phyloP scores from a whole-genome alignment of 2,329 filamentous ascomycete genomes.

The Ustilaginoidea virens region DNA sequence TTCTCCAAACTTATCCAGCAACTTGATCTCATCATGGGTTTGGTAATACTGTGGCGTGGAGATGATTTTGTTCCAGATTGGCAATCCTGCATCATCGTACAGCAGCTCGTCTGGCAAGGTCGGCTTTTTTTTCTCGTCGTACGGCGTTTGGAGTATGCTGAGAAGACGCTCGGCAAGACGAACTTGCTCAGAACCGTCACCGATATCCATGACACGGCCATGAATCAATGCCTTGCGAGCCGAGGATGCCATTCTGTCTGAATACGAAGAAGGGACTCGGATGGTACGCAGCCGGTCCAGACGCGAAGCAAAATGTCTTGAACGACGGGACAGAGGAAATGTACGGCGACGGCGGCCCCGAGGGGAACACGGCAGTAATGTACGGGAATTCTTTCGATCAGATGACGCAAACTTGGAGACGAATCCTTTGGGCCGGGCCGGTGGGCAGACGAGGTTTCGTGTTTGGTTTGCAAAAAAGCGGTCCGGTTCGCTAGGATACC shows the following conservation, averaged over 20 bases:
- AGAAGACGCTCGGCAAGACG: slow-evolving; percentile 14
- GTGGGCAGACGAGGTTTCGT: too few relatives aligned
- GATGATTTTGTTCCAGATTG: slow-evolving; percentile 26
- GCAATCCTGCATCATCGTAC: slow-evolving; percentile 21
- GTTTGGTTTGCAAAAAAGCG: too few relatives aligned
- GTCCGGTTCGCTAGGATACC: too few relatives aligned
- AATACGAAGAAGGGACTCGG: too few relatives aligned
- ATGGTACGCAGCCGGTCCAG: too few relatives aligned
- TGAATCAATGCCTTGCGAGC: slow-evolving; percentile 6
- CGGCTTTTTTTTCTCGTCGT: slow-evolving; percentile 11
- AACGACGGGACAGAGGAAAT: too few relatives aligned
- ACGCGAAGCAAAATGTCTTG: too few relatives aligned
- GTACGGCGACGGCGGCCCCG: too few relatives aligned
- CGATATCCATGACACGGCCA: slow-evolving; percentile 22
- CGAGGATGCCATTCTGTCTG: not conserved
- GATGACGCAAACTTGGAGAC: too few relatives aligned
- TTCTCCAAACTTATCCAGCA: slow-evolving; percentile 19
- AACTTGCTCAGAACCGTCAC: slow-evolving; percentile 18
- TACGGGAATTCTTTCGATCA: too few relatives aligned
- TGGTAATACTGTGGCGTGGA: slow-evolving; percentile 24
- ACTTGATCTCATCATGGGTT: slow-evolving; percentile 22
- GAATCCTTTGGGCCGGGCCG: too few relatives aligned
- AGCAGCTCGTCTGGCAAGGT: slow-evolving; percentile 24
- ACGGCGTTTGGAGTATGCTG: slow-evolving; percentile 10
- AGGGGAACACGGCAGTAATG: too few relatives aligned